Base-by-base conservation (phyloP, 352 stramenopile genomes). In the Globisporangium abappressorium region DNA sequence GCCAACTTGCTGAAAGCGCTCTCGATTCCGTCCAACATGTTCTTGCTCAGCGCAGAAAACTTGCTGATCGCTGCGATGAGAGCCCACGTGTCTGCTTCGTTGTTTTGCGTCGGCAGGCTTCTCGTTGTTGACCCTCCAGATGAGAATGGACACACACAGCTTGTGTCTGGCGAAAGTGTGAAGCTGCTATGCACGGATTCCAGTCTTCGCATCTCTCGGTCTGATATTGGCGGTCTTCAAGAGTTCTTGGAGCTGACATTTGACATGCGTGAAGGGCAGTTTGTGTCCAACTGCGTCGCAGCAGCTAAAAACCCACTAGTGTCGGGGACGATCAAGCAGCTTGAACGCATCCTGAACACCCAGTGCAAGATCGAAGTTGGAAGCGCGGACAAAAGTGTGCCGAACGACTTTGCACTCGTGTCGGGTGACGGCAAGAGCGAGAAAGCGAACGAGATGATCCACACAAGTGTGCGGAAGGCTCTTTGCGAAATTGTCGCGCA, bases 401-500 rank as follows among this genome's bases (percentile, higher is more conserved):
- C 82, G 41, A 81, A 78, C 33, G 85, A 91, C 65, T 91, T 94
- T 72, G 74, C 80, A 9, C 70, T 94, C 14, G 80, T 91, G 22
- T 92, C 84, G 53, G 80, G 85, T 22, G 82, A 94, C 53, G 81
- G 83, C 9, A 91, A 91, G 61, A 81, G 77, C 18, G 83, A 93
- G 18, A 90, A 91, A 57, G 78, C 79, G 3, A 89, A 84, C 66
- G 82, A 90, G 64, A 72, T 89, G 62, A 89, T 93, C 53, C 85
- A 91, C 59, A 70, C 72, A 0, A 89, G 81, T 33, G 80, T 94
- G 38, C 77, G 81, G 6, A 91, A 92, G 49, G 86, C 77, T 28
- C 75, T 95, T 59, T 90, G 85, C 56, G 85, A 93, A 65, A 90
- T 95, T 28, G 82, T 93, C n/a, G 85, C 85, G n/a, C 81, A 92